phyloP scores from a whole-genome alignment of 371 early-diverging fungal species.

The Lichtheimia ornata region DNA sequence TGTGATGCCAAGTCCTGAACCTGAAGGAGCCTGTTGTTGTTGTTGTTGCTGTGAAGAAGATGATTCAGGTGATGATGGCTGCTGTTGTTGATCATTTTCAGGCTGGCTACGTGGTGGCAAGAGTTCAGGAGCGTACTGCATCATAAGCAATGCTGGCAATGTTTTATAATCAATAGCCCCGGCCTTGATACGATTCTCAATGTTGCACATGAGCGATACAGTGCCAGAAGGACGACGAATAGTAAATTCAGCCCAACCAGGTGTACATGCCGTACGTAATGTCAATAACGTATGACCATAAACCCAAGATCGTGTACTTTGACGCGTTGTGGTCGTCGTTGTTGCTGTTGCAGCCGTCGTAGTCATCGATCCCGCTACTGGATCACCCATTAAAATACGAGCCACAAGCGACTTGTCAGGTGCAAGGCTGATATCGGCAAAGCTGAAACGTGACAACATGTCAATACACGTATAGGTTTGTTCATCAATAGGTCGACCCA shows the following conservation, averaged over 20 bases:
- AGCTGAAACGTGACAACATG: conserved; percentile 87
- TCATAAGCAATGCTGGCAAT: conserved; percentile 61
- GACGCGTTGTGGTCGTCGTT: conserved; percentile 22
- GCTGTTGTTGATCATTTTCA: background rate
- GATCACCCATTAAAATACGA: conserved; percentile 43
- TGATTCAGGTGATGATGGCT: background rate
- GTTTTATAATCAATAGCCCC: conserved; percentile 57
- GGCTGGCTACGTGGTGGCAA: conserved; percentile 18
- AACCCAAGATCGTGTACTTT: conserved; percentile 71
- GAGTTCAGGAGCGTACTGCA: conserved; percentile 57
- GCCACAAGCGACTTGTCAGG: conserved; percentile 48
- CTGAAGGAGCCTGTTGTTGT: conserved; percentile 12
- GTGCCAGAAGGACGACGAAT: conserved; percentile 86
- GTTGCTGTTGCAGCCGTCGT: background rate
- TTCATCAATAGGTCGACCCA: conserved; percentile 64
- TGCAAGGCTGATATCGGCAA: conserved; percentile 71
- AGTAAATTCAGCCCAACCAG: conserved; percentile 80
- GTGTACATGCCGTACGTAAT: conserved; percentile 61
- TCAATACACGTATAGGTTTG: conserved; percentile 89
- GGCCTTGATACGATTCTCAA: conserved; percentile 72
- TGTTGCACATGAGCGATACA: conserved; percentile 69
- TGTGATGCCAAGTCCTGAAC: conserved; percentile 25
- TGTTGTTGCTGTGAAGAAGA: background rate
- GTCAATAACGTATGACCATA: conserved; percentile 86
- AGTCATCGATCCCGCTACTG: conserved; percentile 10